Evolutionary conservation across 129 eudicot species (phyloP).

Genomic region (Erigeron canadensis): DNA sequence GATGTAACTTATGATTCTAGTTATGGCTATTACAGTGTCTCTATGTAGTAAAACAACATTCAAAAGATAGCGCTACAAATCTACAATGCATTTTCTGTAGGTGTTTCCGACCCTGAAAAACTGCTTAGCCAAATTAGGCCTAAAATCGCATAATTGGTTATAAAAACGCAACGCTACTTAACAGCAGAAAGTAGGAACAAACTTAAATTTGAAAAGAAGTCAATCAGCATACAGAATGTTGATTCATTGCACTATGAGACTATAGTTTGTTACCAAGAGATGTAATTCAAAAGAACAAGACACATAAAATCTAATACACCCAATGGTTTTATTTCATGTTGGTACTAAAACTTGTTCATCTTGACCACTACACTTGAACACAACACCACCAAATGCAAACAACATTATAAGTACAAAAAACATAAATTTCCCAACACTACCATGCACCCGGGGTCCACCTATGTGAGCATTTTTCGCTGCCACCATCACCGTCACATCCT

Average conservation of each 20-base stretch:
- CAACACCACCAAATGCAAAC: constrained; percentile 30
- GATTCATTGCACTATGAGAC: too few species aligned
- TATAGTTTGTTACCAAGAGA: background rate
- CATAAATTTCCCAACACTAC: constrained; percentile 20
- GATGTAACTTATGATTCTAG: constrained; percentile 23
- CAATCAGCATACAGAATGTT: too few species aligned
- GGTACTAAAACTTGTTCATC: constrained; percentile 26
- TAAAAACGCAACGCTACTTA: too few species aligned
- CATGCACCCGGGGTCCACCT: background rate
- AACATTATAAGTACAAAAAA: constrained; percentile 21
- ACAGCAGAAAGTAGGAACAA: too few species aligned
- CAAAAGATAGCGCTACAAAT: too few species aligned
- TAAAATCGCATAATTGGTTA: too few species aligned
- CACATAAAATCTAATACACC: background rate
- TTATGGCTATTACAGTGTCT: constrained; percentile 1
- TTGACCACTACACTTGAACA: constrained; percentile 26
- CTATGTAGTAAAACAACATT: background rate
- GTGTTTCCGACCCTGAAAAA: too few species aligned
- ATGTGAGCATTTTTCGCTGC: constrained; percentile 14
- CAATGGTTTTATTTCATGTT: constrained; percentile 5
- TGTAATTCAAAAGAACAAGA: background rate
- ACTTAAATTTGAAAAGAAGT: too few species aligned
- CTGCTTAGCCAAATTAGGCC: too few species aligned
- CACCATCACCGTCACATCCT: background rate
- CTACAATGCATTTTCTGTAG: too few species aligned